Evolutionary conservation across 1,284 basidiomycete species (phyloP).

Genomic region (Ceraceosorus guamensis): DNA sequence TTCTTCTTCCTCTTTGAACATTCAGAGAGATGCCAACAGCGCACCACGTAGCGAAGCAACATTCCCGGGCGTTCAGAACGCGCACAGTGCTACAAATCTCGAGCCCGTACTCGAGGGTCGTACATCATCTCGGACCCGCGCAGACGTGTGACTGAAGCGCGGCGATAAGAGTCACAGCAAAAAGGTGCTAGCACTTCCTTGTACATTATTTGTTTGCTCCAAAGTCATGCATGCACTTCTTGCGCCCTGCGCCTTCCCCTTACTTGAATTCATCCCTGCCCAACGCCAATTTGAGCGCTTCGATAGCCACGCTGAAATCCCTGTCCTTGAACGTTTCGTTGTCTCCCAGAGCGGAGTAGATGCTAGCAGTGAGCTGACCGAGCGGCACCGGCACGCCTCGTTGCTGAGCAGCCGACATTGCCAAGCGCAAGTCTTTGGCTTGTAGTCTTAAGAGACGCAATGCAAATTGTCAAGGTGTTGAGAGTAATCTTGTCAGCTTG

Average conservation of each 20-base stretch:
- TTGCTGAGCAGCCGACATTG: slow-evolving; percentile 31
- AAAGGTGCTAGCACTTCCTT: no score
- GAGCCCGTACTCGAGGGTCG: no score
- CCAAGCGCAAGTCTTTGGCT: slow-evolving; percentile 35
- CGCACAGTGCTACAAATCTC: no score
- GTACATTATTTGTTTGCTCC: no score
- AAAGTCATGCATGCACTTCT: background rate
- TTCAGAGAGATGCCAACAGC: no score
- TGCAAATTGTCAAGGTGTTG: background rate
- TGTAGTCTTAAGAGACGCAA: slow-evolving; percentile 5
- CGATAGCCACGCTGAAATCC: background rate
- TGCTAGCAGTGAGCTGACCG: slow-evolving; percentile 22
- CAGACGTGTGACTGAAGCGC: no score
- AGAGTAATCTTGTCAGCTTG: no score
- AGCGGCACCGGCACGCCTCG: slow-evolving; percentile 34
- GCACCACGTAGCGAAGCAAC: no score
- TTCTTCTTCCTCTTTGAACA: no score
- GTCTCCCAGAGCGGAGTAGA: slow-evolving; percentile 27
- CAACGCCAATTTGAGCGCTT: background rate
- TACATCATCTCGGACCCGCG: no score
- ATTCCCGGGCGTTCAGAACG: no score
- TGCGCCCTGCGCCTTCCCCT: background rate
- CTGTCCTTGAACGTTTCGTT: background rate
- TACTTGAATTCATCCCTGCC: background rate
- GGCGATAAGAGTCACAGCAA: no score